Percentiles rank a stretch among this genome's conserved stretches.
Evolutionary conservation across 208 protist species (phyloP).

Genomic region (Zelonia costaricensis): DNA sequence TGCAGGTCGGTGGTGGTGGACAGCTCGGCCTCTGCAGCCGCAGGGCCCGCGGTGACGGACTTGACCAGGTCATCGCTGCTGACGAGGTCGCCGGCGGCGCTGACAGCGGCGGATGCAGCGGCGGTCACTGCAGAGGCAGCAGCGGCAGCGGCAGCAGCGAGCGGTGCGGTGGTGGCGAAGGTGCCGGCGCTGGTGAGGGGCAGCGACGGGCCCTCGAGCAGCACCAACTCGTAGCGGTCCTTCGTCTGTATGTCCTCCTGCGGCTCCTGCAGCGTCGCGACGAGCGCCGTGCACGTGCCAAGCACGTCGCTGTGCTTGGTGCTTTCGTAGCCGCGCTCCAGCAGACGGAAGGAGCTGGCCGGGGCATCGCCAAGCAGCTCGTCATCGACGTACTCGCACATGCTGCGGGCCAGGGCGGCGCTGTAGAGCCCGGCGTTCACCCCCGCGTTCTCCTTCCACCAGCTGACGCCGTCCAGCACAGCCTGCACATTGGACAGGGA

Average conservation of each 20-base stretch:
- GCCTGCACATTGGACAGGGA: slow-evolving; percentile 47
- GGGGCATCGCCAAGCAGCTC: slow-evolving; percentile 58
- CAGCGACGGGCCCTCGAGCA: slow-evolving; percentile 23
- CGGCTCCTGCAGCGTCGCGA: slow-evolving; percentile 61
- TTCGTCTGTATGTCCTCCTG: slow-evolving; percentile 37
- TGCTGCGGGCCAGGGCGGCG: slow-evolving; percentile 53
- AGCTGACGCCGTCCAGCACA: slow-evolving; percentile 77
- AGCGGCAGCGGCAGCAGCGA: neutral
- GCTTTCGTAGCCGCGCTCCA: slow-evolving; percentile 56
- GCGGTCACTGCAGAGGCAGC: neutral
- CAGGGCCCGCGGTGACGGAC: neutral
- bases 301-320: slow-evolving; percentile 52
- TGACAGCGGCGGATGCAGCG: neutral
- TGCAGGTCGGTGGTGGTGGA: slow-evolving; percentile 16
- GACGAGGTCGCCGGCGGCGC: neutral
- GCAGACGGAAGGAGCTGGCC: slow-evolving; percentile 48
- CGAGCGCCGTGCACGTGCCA: slow-evolving; percentile 66
- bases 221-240: slow-evolving; percentile 34
- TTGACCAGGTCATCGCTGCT: neutral
- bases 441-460: slow-evolving; percentile 65
- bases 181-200: neutral
- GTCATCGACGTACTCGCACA: slow-evolving; percentile 71
- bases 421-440: slow-evolving; percentile 71
- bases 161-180: neutral
- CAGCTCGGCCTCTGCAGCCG: neutral